Conservation (phyloP, 768 basidiomycete genomes). For the Leccinum disarticulatum region DNA sequence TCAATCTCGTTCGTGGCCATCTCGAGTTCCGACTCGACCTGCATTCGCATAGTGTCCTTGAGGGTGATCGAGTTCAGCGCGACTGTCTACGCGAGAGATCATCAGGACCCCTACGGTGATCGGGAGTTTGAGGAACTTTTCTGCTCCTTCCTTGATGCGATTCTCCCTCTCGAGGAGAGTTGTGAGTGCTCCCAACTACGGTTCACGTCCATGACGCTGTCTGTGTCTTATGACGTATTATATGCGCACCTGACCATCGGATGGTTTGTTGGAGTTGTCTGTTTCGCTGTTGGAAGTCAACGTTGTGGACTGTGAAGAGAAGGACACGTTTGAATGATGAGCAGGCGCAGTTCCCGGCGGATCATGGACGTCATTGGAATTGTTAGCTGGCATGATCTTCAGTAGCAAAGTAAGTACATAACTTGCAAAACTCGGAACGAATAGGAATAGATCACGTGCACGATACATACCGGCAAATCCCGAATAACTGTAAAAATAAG, state of each 20-base stretch:
- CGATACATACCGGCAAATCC: constrained; percentile 15
- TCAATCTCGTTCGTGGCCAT: constrained; percentile 75
- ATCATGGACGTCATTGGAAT: constrained; percentile 26
- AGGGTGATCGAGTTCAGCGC: constrained; percentile 8
- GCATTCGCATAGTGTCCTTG: constrained; percentile 62
- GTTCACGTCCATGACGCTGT: constrained; percentile 5
- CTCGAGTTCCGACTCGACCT: constrained; percentile 77
- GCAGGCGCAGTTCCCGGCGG: constrained; percentile 14
- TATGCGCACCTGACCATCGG: constrained; percentile 33
- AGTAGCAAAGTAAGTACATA: not conserved
- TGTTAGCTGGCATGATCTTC: constrained; percentile 29
- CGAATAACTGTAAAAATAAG: constrained; percentile 32
- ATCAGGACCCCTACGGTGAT: constrained; percentile 42
- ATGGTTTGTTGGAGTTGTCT: constrained; percentile 23
- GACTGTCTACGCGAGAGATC: constrained; percentile 4
- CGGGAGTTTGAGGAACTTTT: constrained; percentile 77
- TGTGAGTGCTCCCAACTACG: constrained; percentile 65
- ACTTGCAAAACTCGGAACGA: not conserved
- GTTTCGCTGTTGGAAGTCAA: constrained; percentile 25
- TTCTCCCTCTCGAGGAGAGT: constrained; percentile 72
- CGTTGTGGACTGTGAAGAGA: constrained; percentile 31
- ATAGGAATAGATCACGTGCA: not conserved
- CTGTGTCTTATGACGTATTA: not conserved
- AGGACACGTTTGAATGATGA: constrained; percentile 29
- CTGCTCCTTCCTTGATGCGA: constrained; percentile 88